phyloP scores from a whole-genome alignment of 139 green algal species.

The Chlorella sp. region DNA sequence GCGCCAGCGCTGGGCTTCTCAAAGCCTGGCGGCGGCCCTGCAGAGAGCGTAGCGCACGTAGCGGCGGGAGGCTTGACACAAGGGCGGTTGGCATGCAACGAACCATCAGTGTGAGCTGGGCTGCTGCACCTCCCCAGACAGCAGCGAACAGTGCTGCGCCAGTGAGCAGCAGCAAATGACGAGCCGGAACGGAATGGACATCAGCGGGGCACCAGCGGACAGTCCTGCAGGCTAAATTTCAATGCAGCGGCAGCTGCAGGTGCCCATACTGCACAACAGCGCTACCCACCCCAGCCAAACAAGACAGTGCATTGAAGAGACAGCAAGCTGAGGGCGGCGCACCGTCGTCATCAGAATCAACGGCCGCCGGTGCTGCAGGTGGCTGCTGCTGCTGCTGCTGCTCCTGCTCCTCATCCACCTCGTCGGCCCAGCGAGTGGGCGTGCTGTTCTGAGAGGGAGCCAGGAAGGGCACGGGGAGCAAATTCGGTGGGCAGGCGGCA shows the following conservation, averaged over 20 bases:
- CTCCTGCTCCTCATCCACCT: conserved; percentile 2
- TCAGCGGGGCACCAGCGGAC: no score
- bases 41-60: not conserved
- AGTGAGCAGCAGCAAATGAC: not conserved
- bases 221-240: not conserved
- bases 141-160: not conserved
- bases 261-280: not conserved
- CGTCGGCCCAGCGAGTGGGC: conserved; percentile 11
- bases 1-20: not conserved
- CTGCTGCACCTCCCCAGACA: no score
- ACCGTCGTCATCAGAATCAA: conserved; percentile 3
- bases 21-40: conserved; percentile 54
- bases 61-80: not conserved
- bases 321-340: not conserved
- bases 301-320: not conserved
- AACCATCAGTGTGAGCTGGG: not conserved
- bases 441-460: not conserved
- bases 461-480: no score
- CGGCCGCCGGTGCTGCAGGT: not conserved
- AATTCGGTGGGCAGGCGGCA: no score
- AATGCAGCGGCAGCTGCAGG: not conserved
- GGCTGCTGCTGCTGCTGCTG: not conserved
- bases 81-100: not conserved
- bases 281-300: no score
- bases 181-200: no score